Percentiles rank a stretch among this genome's conserved stretches.
These are phyloP conservation scores for Medakamo hakoo DNA, from an alignment of 139 green algal genomes.

Conservation along the genomic window DNA sequence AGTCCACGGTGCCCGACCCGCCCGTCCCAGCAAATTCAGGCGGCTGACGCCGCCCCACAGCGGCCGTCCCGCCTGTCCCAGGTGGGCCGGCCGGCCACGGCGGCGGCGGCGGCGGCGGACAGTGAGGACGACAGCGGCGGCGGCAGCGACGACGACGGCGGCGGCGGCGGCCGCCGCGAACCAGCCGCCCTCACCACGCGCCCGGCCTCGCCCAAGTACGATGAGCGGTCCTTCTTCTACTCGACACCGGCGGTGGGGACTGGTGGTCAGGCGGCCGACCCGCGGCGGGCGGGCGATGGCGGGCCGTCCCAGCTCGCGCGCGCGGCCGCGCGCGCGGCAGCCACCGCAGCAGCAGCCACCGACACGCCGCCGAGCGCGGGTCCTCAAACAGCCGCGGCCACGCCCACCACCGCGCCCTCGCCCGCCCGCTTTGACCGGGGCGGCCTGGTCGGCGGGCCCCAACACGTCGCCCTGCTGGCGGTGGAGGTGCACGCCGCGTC, in stretches of 20 bases:
- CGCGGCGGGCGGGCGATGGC: too few species aligned
- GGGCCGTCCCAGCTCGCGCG: too few species aligned
- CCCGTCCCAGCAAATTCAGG: too few species aligned
- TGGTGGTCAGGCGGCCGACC: too few species aligned
- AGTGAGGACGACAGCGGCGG: not conserved
- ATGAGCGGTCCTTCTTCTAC: conserved; percentile 66
- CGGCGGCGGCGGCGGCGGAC: conserved; percentile 8
- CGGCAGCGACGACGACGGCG: not conserved
- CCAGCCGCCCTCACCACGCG: too few species aligned
- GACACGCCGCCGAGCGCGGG: not conserved
- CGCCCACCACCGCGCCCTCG: conserved; percentile 22
- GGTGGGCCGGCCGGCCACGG: not conserved
- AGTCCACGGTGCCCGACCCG: too few species aligned
- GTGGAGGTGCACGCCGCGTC: conserved; percentile 69
- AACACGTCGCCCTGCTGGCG: conserved; percentile 53
- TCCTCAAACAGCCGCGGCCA: not conserved
- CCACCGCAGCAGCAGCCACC: not conserved
- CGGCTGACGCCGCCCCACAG: too few species aligned
- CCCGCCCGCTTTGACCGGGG: conserved; percentile 3
- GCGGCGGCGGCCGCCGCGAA: not conserved
- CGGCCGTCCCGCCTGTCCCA: conserved; percentile 1
- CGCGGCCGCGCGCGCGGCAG: not conserved
- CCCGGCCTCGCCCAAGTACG: conserved; percentile 89
- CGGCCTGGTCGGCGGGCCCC: conserved; percentile 28
- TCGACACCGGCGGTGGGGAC: conserved; percentile 8